These are phyloP conservation scores for Thalassiosira sp. DNA, from an alignment of 352 stramenopile species.

Conservation along the genomic window DNA sequence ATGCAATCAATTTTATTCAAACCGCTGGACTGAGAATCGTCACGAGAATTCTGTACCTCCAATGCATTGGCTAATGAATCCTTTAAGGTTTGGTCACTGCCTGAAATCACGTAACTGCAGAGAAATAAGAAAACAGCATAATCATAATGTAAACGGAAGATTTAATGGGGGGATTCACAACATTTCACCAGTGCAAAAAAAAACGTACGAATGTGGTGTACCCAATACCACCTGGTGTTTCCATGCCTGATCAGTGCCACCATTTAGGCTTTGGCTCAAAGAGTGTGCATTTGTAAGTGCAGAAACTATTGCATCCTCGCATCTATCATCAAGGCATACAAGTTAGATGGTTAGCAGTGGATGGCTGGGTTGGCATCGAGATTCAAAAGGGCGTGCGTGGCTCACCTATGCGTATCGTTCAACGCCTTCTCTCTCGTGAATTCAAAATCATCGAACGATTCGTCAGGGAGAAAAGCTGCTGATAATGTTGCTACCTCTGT, in stretches of 20 bases:
- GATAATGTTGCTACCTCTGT: slow-evolving; percentile 59
- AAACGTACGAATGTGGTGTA: slow-evolving; percentile 72
- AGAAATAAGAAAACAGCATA: no score
- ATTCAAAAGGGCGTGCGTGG: no score
- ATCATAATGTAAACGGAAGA: no score
- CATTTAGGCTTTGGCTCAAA: not conserved
- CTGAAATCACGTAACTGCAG: slow-evolving; percentile 71
- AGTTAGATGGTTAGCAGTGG: no score
- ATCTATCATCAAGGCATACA: no score
- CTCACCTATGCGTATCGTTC: slow-evolving; percentile 49
- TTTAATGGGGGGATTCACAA: no score
- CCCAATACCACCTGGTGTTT: slow-evolving; percentile 78
- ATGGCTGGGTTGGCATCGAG: no score
- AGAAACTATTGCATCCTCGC: slow-evolving; percentile 30
- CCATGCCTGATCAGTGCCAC: slow-evolving; percentile 51
- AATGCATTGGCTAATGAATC: slow-evolving; percentile 53
- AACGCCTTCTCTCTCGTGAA: slow-evolving; percentile 52
- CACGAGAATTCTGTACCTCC: slow-evolving; percentile 20
- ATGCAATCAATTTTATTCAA: slow-evolving; percentile 42
- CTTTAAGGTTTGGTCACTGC: slow-evolving; percentile 61
- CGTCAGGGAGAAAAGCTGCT: slow-evolving; percentile 37
- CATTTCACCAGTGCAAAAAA: slow-evolving; percentile 60
- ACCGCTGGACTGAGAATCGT: slow-evolving; percentile 1
- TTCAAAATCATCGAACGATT: slow-evolving; percentile 51
- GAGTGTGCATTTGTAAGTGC: slow-evolving; percentile 25